Percentiles rank a stretch among this genome's conserved stretches.
Conservation (phyloP, 768 basidiomycete species). For the Boletus pseudopeckii region DNA sequence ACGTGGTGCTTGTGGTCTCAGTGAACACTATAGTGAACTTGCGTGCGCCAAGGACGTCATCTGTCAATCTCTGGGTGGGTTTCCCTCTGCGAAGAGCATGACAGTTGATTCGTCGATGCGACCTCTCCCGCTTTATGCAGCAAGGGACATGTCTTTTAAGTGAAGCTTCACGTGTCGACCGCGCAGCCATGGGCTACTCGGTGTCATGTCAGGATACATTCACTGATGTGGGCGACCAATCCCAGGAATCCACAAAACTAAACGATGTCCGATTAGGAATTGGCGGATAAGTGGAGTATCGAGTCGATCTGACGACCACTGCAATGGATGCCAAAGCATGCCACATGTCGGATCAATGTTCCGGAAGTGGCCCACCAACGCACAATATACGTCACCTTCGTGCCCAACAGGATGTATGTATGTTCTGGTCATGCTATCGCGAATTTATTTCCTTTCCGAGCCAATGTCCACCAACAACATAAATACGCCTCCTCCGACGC, state of each 20-base stretch:
- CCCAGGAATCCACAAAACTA: no score
- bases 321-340: constrained; percentile 6
- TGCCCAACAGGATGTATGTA: background rate
- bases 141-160: background rate
- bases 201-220: no score
- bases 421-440: background rate
- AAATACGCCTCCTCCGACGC: constrained; percentile 19
- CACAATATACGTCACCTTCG: constrained; percentile 16
- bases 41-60: background rate
- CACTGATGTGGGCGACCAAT: no score
- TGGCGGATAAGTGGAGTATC: background rate
- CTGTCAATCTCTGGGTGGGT: background rate
- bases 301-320: background rate
- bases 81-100: background rate
- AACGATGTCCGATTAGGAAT: background rate
- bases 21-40: background rate
- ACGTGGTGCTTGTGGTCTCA: background rate
- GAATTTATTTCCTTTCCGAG: constrained; percentile 15
- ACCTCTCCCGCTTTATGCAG: background rate
- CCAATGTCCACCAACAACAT: constrained; percentile 8
- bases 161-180: background rate
- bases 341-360: background rate
- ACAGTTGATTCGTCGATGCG: background rate
- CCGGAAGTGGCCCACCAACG: no score
- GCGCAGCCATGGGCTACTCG: background rate